Evolutionary conservation across 768 basidiomycete genomes (phyloP), one percentile per base, ranked within the genome.

Genomic region (Serendipita sp.): DNA sequence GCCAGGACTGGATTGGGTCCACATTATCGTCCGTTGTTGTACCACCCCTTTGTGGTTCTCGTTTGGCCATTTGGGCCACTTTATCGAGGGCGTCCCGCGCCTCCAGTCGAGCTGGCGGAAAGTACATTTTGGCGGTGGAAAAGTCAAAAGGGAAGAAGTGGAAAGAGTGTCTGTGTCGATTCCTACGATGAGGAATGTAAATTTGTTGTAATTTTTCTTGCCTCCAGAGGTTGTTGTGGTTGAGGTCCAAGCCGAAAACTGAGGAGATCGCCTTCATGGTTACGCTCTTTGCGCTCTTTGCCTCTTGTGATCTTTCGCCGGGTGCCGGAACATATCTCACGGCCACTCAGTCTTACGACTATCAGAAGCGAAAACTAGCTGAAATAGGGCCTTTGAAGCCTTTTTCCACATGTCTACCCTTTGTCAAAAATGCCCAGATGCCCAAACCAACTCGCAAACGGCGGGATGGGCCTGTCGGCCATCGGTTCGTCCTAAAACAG

Each of bases 11-110:
- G 41, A 60, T 38, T n/a, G 37, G 34, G 10, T n/a, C 10, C 24
- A 60, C 34, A 60, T 60, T 30, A 34, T 60, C 56, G 35, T 32
- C 56, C 10, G 56, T n/a, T 38, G 28, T 3, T 35, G 37, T 10
- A 24, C 16, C 56, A 28, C 28, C 16, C 56, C 16, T 51, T 51
- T 18, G 48, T 51, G 48, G 56, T 60, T 10, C 37, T 32, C 30
- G 30, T 32, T n/a, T 35, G 10, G 16, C 28, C 35, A 15, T 54
- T 11, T 11, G 13, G 13, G 16, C 53, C 10, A 32, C 8, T 11
- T 38, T n/a, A 8, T 37, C 28, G 56, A 60, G 18, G n/a, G 56
- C 56, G 56, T 34, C 56, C 56, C 56, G 56, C 56, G 56, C 56
- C 56, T 60, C 56, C 37, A 60, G 35, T 30, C 34, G 56, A 37